phyloP scores from a whole-genome alignment of 768 basidiomycete genomes.

The Hypholoma sublateritium region DNA sequence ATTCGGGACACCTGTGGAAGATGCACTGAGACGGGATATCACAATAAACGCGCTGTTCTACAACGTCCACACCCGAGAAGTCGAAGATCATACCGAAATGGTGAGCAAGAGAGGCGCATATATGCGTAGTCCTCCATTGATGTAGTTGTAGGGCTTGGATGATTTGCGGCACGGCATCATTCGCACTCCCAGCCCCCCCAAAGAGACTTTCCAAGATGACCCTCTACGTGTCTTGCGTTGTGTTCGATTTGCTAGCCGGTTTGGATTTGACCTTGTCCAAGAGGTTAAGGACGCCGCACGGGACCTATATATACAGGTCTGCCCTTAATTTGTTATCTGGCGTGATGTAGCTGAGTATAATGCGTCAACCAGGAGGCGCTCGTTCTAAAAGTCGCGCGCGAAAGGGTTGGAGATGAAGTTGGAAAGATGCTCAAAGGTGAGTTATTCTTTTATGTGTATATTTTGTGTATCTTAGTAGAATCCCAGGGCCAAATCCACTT shows the following conservation, averaged over 20 bases:
- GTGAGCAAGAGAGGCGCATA: slow-evolving; percentile 31
- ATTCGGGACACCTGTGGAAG: slow-evolving; percentile 90
- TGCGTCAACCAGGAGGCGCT: slow-evolving; percentile 50
- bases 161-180: slow-evolving; percentile 80
- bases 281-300: slow-evolving; percentile 64
- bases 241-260: slow-evolving; percentile 88
- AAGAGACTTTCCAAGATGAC: slow-evolving; percentile 91
- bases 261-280: slow-evolving; percentile 75
- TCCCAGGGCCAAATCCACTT: slow-evolving; percentile 72
- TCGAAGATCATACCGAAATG: slow-evolving; percentile 88
- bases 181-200: slow-evolving; percentile 85
- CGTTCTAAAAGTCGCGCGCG: slow-evolving; percentile 80
- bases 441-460: background rate
- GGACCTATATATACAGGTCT: slow-evolving; percentile 65
- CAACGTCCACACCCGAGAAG: slow-evolving; percentile 80
- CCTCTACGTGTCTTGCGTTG: slow-evolving; percentile 91
- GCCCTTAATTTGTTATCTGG: background rate
- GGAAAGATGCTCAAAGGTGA: slow-evolving; percentile 92
- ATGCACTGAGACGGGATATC: slow-evolving; percentile 86
- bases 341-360: background rate
- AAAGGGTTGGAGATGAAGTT: slow-evolving; percentile 89
- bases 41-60: slow-evolving; percentile 98
- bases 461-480: background rate
- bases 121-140: slow-evolving; percentile 5
- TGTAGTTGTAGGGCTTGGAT: slow-evolving; percentile 64